Conservation (phyloP, 257 asterid species). For the Solanum arcanum region DNA sequence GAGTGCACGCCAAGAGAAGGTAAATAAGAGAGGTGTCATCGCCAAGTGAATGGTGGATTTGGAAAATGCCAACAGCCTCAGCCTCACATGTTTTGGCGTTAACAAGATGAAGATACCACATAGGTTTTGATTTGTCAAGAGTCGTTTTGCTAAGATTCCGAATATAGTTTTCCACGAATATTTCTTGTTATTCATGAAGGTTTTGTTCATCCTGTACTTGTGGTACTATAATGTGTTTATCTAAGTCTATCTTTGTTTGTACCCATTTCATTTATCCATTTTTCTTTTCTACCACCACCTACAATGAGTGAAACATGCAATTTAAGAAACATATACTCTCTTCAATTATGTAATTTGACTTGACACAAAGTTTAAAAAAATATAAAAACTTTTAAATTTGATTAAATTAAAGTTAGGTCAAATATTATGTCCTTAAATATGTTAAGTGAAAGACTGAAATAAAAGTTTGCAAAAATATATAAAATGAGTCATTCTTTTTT, state of each 20-base stretch:
- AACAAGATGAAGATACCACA: constrained; percentile 30
- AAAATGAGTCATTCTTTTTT: too few relatives aligned
- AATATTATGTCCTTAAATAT: too few relatives aligned
- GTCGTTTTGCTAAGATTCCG: constrained; percentile 15
- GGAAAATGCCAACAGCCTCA: constrained; percentile 2
- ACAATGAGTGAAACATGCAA: neutral
- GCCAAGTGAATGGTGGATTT: constrained; percentile 28
- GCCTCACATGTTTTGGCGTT: constrained; percentile 4
- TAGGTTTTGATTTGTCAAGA: constrained; percentile 16
- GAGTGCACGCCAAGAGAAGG: too few relatives aligned
- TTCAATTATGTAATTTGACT: too few relatives aligned
- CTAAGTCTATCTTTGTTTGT: constrained; percentile 12
- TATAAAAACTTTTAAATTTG: too few relatives aligned
- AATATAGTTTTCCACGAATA: constrained; percentile 18
- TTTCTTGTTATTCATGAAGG: constrained; percentile 1
- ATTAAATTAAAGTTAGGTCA: too few relatives aligned
- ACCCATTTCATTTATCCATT: constrained; percentile 20
- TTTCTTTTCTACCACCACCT: constrained; percentile 9
- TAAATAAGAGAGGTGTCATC: constrained; percentile 8
- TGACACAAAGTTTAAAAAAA: too few relatives aligned
- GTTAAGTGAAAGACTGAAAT: too few relatives aligned
- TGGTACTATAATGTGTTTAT: constrained; percentile 7
- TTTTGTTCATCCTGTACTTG: neutral
- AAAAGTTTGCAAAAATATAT: too few relatives aligned
- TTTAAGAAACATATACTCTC: neutral